Base-by-base conservation (phyloP, 371 early-diverging fungal species). In the Lichtheimia hyalospora region DNA sequence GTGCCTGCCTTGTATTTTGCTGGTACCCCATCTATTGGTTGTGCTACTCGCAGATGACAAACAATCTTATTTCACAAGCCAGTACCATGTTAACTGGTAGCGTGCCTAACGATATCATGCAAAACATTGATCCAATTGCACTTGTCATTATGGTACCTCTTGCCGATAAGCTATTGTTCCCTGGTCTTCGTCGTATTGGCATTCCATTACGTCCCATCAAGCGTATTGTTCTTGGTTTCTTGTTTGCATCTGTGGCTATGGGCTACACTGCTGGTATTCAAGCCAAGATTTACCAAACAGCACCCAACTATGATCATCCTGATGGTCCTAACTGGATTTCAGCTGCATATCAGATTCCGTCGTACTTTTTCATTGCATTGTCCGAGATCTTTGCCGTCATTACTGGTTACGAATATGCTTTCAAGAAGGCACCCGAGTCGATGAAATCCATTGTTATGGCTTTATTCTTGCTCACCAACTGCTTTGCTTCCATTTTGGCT, bases 11-110 rank as follows among this genome's bases (percentile, higher is more conserved):
- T 60, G 85, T 91, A n/a, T 90, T 92, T 68, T 63, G 79, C 52
- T 85, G 85, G 77, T 90, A 73, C 62, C 89, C 90, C 16, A 66
- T 92, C 53, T 92, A 85, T 78, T 92, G 93, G 93, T 82, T 88
- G 21, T 80, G 86, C 61, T 91, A 91, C 70, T 66, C 71, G 50
- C 89, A 92, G 73, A 89, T 91, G 82, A 75, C 75, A 53, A 87
- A 86, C 74, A 91, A 89, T 70, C 74, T 92, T 68, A 70, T 91
- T 43, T 87, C 86, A 54, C 85, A 85, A 76, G 89, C 86, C 14
- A 27, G 57, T 43, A 84, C 83, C 59, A 52, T 60, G 57, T 57
- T 56, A 48, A 67, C 67, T 76, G 88, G 88, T 62, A 84, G 39
- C 66, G 84, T 75, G 60, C 86, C 63, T 46, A 63, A 63, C 27